These are phyloP conservation scores for Scleromitrula shiraiana DNA, from an alignment of 2,329 filamentous ascomycete species.

Conservation along the genomic window DNA sequence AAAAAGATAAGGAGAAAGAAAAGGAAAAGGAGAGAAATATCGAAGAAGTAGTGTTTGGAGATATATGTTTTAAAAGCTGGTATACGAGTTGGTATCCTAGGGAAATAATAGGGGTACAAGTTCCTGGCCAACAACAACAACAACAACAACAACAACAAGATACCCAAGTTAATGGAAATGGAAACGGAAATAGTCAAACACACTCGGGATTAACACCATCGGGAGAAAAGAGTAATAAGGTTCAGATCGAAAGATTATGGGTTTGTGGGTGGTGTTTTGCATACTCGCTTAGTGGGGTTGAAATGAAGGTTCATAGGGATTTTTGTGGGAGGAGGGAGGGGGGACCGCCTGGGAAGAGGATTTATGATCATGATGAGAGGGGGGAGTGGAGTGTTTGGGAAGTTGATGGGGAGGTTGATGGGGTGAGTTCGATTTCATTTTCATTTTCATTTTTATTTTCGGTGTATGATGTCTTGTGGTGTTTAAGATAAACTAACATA, in stretches of 20 bases:
- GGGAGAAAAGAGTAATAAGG: slow-evolving; percentile 13
- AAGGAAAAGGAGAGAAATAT: slow-evolving; percentile 59
- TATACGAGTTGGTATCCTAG: slow-evolving; percentile 86
- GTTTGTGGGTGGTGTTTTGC: slow-evolving; percentile 94
- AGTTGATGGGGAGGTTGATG: slow-evolving; percentile 81
- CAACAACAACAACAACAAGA: too few species aligned
- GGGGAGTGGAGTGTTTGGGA: slow-evolving; percentile 78
- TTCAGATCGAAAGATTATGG: slow-evolving; percentile 60
- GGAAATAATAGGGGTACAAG: slow-evolving; percentile 48
- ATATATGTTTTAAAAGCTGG: slow-evolving; percentile 81
- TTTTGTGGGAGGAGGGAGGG: slow-evolving; percentile 44
- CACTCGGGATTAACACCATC: too few species aligned
- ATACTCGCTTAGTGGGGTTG: slow-evolving; percentile 61
- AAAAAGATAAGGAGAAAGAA: not conserved
- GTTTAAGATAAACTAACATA: not conserved
- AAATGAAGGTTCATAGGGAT: slow-evolving; percentile 50
- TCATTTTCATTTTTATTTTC: not conserved
- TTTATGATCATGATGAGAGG: slow-evolving; percentile 52
- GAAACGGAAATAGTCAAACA: not conserved
- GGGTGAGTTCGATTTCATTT: slow-evolving; percentile 39
- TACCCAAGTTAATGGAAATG: too few species aligned
- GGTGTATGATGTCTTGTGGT: not conserved
- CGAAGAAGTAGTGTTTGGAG: slow-evolving; percentile 76
- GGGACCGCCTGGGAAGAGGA: slow-evolving; percentile 56
- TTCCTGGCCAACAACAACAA: too few species aligned